A percentile compares a stretch with the other conserved stretches of the same genome.
Evolutionary conservation across 441 rosid genomes (phyloP).

Genomic region (Geranium incanum): DNA sequence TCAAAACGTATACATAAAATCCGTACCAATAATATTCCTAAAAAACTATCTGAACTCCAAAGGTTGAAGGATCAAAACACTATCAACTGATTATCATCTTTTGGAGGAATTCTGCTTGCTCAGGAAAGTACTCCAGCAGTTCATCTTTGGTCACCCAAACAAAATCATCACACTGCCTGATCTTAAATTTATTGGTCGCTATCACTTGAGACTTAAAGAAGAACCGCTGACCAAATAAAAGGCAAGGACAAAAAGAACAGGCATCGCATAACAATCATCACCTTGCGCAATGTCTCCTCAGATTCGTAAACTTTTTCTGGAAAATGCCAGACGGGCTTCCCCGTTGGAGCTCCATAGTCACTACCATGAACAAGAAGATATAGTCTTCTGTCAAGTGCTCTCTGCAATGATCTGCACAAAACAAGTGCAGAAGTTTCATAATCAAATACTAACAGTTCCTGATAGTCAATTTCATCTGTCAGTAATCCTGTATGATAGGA

Average conservation of each 20-base stretch:
- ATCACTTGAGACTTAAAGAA: constrained; percentile 78
- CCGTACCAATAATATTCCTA: too few species aligned
- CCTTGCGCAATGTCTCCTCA: constrained; percentile 87
- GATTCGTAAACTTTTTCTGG: constrained; percentile 78
- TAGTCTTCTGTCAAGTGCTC: constrained; percentile 73
- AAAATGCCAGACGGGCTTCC: constrained; percentile 79
- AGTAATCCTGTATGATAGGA: not conserved
- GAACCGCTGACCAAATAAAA: constrained; percentile 22
- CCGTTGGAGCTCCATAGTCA: constrained; percentile 34
- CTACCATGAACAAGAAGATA: constrained; percentile 75
- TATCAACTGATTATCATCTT: constrained; percentile 83
- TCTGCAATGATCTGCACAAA: constrained; percentile 28
- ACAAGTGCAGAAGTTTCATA: not conserved
- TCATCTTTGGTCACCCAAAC: constrained; percentile 38
- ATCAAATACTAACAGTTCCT: not conserved
- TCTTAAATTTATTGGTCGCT: constrained; percentile 20
- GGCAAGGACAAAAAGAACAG: too few species aligned
- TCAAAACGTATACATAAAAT: too few species aligned
- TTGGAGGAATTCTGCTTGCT: constrained; percentile 53
- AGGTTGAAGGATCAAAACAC: not conserved
- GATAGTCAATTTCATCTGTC: not conserved
- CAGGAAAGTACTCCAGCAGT: constrained; percentile 46
- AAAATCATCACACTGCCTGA: constrained; percentile 57
- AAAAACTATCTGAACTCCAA: not conserved
- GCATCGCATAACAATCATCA: constrained; percentile 21